A percentile compares a stretch with the other conserved stretches of the same genome.
phyloP scores from a whole-genome alignment of 331 rosid species.

The Quercus lobata region DNA sequence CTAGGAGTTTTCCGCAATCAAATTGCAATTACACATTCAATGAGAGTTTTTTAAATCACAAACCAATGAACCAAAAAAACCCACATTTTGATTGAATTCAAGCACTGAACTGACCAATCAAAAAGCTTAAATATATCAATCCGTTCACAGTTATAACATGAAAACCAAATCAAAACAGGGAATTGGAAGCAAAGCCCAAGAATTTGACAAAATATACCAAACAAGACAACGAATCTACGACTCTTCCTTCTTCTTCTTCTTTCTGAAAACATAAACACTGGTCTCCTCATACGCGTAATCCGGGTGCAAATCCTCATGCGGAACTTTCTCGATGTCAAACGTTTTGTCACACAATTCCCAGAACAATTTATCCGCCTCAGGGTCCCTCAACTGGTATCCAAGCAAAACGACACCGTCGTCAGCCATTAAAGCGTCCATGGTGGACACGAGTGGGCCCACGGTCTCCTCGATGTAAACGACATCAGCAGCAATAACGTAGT shows the following conservation, averaged over 20 bases:
- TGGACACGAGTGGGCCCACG: slow-evolving; percentile 47
- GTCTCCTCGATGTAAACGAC: slow-evolving; percentile 86
- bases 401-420: slow-evolving; percentile 69
- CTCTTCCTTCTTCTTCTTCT: slow-evolving; percentile 40
- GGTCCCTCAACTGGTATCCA: slow-evolving; percentile 75
- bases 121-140: not conserved
- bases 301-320: slow-evolving; percentile 66
- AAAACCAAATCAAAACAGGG: not conserved
- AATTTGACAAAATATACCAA: not conserved
- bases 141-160: not conserved
- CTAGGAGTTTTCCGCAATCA: no score
- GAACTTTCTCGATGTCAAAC: slow-evolving; percentile 51
- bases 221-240: not conserved
- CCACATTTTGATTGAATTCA: not conserved
- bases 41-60: no score
- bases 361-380: slow-evolving; percentile 67
- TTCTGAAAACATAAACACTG: slow-evolving; percentile 58
- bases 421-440: slow-evolving; percentile 60
- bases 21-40: no score
- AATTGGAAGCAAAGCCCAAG: not conserved
- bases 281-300: slow-evolving; percentile 84
- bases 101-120: not conserved
- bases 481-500: slow-evolving; percentile 66
- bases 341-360: slow-evolving; percentile 54
- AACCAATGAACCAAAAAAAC: not conserved